Base-by-base conservation (phyloP, 73 alveolate genomes). In the Tetrahymena thermophila region DNA sequence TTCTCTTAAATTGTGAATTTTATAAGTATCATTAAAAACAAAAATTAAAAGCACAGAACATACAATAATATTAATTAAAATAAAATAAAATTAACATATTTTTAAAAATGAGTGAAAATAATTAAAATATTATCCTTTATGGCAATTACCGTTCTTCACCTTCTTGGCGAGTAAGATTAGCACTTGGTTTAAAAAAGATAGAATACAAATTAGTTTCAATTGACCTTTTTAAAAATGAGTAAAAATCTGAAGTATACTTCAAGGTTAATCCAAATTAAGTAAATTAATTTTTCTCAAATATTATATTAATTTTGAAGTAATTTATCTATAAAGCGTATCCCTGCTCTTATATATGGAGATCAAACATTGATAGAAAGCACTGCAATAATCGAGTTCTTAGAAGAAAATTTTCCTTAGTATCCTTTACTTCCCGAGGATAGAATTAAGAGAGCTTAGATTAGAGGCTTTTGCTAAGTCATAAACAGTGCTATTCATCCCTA, bases 401-500 rank as follows among this genome's bases (percentile, higher is more conserved):
- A 98, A 85, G 99, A 98, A 95, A 96, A 95, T 13, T 96, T 96
- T 37, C 95, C 98, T 85, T 98, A 96, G 25, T 19, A 14, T 21
- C 85, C 58, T 21, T 94, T 98, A 57, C 96, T 97, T 85, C 99
- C 99, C 0, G 85, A 96, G 34, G 93, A 89, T n/a, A 55, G 85
- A 1, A 37, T 93, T 31, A 71, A 95, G 31, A 95, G 85, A 93
- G 95, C 97, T 34, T 25, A 71, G 34, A 94, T 95, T 0, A 95
- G 97, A 96, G 95, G 95, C 19, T 43, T 98, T 28, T 96, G 98
- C 83, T 98, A 98, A 93, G 93, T 94, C 0, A 58, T 97, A 35
- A 98, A 98, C 96, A 55, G 97, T 83, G 99, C 98, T 35, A 98
- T 96, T 38, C 98, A 98, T 71, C 99, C 99, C 4, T 34, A 19